Percentiles rank a stretch among this genome's conserved stretches.
Evolutionary conservation across 1,284 basidiomycete genomes (phyloP).

Genomic region (Ustilago hordei): DNA sequence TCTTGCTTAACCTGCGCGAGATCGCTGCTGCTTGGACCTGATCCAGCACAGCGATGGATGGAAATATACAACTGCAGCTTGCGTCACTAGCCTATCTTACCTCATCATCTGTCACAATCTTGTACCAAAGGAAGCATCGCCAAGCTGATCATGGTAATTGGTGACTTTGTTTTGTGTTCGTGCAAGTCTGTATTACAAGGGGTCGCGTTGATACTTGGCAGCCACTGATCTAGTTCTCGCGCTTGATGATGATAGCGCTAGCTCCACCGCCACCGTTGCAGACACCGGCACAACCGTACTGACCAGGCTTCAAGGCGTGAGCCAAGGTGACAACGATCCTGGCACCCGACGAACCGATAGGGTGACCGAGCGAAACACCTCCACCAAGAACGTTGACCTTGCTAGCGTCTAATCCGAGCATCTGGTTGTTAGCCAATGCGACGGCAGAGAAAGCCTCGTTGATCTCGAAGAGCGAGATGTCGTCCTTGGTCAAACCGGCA

Average conservation of each 20-base stretch:
- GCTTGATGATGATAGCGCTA: constrained; percentile 61
- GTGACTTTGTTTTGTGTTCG: constrained; percentile 1
- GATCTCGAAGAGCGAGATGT: constrained; percentile 93
- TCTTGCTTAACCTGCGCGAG: constrained; percentile 28
- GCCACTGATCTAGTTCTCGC: constrained; percentile 30
- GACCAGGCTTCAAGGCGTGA: constrained; percentile 90
- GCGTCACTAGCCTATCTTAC: neutral
- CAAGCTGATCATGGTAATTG: neutral
- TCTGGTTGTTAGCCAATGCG: constrained; percentile 67
- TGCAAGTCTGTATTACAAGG: constrained; percentile 4
- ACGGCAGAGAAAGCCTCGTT: constrained; percentile 77
- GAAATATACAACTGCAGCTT: neutral
- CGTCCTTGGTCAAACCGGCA: constrained; percentile 83
- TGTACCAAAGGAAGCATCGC: neutral
- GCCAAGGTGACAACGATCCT: constrained; percentile 94
- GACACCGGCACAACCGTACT: constrained; percentile 96
- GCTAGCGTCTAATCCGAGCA: constrained; percentile 75
- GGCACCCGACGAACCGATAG: constrained; percentile 94
- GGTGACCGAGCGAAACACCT: constrained; percentile 67
- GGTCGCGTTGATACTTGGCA: neutral
- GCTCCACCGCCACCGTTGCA: constrained; percentile 77
- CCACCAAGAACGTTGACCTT: constrained; percentile 94
- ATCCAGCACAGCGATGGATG: neutral
- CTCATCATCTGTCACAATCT: neutral
- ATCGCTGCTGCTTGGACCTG: constrained; percentile 32